These are phyloP conservation scores for Botrytis squamosa DNA, from an alignment of 2,329 filamentous ascomycete genomes.

Conservation along the genomic window DNA sequence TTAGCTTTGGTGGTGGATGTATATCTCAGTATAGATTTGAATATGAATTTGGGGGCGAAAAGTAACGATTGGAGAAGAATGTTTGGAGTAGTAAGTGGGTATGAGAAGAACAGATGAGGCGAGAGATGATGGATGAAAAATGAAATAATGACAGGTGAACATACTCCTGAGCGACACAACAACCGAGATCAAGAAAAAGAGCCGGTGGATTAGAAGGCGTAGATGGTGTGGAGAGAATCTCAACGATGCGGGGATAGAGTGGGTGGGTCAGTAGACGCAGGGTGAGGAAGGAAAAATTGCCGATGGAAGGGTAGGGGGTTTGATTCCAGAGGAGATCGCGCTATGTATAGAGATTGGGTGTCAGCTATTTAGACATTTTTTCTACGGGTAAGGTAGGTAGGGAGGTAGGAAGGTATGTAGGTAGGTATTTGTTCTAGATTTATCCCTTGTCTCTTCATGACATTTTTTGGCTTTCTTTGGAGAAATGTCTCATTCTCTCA, in stretches of 20 bases:
- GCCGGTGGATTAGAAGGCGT: slow-evolving; percentile 4
- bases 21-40: background rate
- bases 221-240: slow-evolving; percentile 11
- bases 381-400: background rate
- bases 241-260: slow-evolving; percentile 22
- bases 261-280: slow-evolving; percentile 19
- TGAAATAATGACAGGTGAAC: background rate
- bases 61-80: background rate
- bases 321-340: slow-evolving; percentile 30
- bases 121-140: background rate
- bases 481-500: background rate
- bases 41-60: background rate
- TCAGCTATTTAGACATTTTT: background rate
- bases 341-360: slow-evolving; percentile 13
- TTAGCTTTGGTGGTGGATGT: background rate
- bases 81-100: no score
- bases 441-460: background rate
- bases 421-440: background rate
- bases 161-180: slow-evolving; percentile 43
- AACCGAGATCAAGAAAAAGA: slow-evolving; percentile 42
- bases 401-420: background rate
- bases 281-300: slow-evolving; percentile 27
- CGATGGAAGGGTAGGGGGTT: slow-evolving; percentile 32
- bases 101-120: background rate
- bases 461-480: background rate